These are phyloP conservation scores for Alnus rubra DNA, from an alignment of 306 rosid species.

Conservation along the genomic window DNA sequence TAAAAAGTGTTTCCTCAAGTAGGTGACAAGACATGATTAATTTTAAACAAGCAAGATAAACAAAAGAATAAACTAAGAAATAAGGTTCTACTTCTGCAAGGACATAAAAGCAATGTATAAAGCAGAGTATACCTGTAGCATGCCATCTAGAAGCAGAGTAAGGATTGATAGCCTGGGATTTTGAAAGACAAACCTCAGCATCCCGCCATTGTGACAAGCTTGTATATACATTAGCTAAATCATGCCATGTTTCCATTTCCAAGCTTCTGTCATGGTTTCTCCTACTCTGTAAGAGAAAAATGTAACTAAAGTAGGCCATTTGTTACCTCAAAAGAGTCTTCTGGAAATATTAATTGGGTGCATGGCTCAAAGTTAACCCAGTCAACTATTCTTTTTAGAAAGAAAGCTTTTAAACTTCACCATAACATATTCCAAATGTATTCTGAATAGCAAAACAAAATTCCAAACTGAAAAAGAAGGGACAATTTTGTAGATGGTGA, in stretches of 20 bases:
- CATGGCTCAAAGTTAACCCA: not conserved
- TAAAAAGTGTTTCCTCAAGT: not conserved
- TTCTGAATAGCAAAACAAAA: not conserved
- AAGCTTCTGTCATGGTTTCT: conserved; percentile 57
- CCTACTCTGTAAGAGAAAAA: conserved; percentile 44
- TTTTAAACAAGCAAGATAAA: not conserved
- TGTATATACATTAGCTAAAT: conserved; percentile 70
- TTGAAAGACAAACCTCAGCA: conserved; percentile 85
- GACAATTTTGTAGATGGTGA: no score
- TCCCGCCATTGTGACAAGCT: conserved; percentile 76
- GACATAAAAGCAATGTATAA: not conserved
- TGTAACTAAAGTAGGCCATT: conserved; percentile 7
- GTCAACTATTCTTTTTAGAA: not conserved
- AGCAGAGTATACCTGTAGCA: conserved; percentile 55
- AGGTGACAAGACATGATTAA: not conserved
- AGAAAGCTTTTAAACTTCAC: not conserved
- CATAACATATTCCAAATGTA: not conserved
- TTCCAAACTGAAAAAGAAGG: not conserved
- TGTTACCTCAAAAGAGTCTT: not conserved
- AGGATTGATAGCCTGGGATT: conserved; percentile 71
- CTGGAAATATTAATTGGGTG: not conserved
- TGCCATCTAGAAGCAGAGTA: conserved; percentile 91
- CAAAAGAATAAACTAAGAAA: not conserved
- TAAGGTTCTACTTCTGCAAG: conserved; percentile 1
- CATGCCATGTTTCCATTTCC: conserved; percentile 95